These are phyloP conservation scores for Ceratocystis cubensis DNA, from an alignment of 2,329 filamentous ascomycete species.

Conservation along the genomic window DNA sequence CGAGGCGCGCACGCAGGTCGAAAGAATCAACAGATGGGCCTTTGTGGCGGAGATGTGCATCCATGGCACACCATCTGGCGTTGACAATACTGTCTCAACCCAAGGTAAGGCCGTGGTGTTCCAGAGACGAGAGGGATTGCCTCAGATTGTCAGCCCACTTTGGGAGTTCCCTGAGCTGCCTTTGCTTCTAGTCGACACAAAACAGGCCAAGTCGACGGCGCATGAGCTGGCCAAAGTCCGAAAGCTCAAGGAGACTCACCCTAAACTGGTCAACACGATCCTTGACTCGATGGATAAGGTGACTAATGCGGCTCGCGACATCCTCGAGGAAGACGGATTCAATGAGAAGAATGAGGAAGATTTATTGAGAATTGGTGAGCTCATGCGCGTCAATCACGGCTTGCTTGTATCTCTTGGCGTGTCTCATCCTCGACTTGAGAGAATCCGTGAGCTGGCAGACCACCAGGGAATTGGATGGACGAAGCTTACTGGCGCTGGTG, in stretches of 20 bases:
- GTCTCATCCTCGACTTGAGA: slow-evolving; percentile 84
- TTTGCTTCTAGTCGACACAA: slow-evolving; percentile 78
- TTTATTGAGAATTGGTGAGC: slow-evolving; percentile 65
- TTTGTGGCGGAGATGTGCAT: slow-evolving; percentile 97
- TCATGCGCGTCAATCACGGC: slow-evolving; percentile 91
- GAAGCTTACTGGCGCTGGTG: slow-evolving; percentile 89
- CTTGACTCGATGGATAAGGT: slow-evolving; percentile 75
- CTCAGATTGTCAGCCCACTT: slow-evolving; percentile 52
- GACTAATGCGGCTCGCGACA: slow-evolving; percentile 40
- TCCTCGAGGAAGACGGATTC: slow-evolving; percentile 52
- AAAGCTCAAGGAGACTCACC: slow-evolving; percentile 56
- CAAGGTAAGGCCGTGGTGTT: slow-evolving; percentile 93
- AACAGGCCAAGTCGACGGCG: slow-evolving; percentile 72
- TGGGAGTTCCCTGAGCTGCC: slow-evolving; percentile 87
- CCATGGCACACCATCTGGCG: slow-evolving; percentile 88
- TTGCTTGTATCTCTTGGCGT: slow-evolving; percentile 83
- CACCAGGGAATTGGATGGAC: slow-evolving; percentile 88
- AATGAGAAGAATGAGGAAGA: slow-evolving; percentile 50
- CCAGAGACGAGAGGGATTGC: slow-evolving; percentile 40
- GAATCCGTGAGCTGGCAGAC: slow-evolving; percentile 82
- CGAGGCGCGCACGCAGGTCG: slow-evolving; percentile 80
- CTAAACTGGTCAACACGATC: slow-evolving; percentile 65
- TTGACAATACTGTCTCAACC: slow-evolving; percentile 91
- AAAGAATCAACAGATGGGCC: slow-evolving; percentile 94
- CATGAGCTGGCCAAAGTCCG: slow-evolving; percentile 79